phyloP scores from a whole-genome alignment of 768 basidiomycete species.

The Strobilomyces dryophilus region DNA sequence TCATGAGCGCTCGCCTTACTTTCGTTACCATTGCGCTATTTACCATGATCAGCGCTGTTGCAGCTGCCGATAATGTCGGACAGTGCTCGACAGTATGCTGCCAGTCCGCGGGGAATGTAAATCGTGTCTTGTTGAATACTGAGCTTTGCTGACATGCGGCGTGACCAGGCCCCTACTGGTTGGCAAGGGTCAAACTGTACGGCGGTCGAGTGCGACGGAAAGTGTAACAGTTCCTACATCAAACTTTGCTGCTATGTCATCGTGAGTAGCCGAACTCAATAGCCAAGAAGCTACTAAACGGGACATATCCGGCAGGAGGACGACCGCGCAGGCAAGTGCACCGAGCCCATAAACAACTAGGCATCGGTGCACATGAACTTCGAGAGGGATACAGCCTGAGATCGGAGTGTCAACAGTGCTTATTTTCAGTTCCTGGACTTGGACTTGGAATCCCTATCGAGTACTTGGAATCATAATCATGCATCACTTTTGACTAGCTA shows the following conservation, averaged over 20 bases:
- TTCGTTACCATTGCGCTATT: not conserved
- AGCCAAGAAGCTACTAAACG: not conserved
- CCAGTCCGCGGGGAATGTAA: not conserved
- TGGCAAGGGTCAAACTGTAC: not conserved
- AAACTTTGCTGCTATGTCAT: constrained; percentile 5
- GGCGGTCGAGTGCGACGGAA: not conserved
- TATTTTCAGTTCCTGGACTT: too few species aligned
- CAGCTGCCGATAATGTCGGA: not conserved
- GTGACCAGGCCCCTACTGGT: not conserved
- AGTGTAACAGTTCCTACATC: not conserved
- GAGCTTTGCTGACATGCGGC: not conserved
- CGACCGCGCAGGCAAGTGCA: not conserved
- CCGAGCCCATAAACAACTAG: not conserved
- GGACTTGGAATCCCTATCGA: too few species aligned
- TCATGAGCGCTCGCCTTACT: constrained; percentile 1
- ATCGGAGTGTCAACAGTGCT: too few species aligned
- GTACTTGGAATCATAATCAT: too few species aligned
- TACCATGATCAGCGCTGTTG: not conserved
- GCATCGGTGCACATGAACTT: too few species aligned
- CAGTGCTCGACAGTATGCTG: constrained; percentile 1
- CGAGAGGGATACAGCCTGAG: not conserved
- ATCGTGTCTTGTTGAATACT: not conserved
- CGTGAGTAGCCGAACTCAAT: not conserved
- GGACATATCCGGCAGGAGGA: not conserved
- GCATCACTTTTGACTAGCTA: too few species aligned